Base-by-base conservation (phyloP, 352 stramenopile species). In the Pythium scleroteichum region DNA sequence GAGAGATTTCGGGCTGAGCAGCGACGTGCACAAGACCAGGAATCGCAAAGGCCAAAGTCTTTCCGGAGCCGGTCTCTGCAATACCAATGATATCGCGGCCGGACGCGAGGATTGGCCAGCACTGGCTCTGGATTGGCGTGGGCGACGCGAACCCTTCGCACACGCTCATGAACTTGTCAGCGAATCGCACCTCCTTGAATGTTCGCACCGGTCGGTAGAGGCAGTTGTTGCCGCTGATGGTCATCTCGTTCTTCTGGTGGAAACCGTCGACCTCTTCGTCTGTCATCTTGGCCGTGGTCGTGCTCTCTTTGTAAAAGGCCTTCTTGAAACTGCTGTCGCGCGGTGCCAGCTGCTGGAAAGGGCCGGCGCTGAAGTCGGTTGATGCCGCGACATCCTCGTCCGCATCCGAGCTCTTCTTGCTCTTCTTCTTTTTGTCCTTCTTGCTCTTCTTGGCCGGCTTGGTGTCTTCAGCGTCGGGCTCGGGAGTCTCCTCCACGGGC, bases 111-210 rank as follows among this genome's bases (percentile, higher is more conserved):
- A 97, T 93, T 5, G 90, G 90, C 96, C 96, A 99, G 68, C 96
- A 98, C 71, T 99, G 92, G 38, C 92, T 96, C 79, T 99, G 97
- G 76, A 99, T 99, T n/a, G 96, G 95, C 59, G 92, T 98, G 32
- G 97, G 96, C 71, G 82, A 88, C 50, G 75, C 67, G 69, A 98
- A 99, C 20, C 80, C 83, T 62, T 95, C 72, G 41, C 78, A 92
- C 75, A 65, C 79, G 74, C 76, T 92, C 82, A 98, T 84, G 84
- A 98, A 76, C 79, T 89, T 78, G 80, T 82, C 62, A 78, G 87
- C 69, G 69, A 90, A 90, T 60, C 69, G 76, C 48, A 87, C 64
- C 80, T 95, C 75, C 14, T 71, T 60, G 45, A 92, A 94, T 45
- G 75, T 75, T 56, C 86, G 87, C 38, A 87, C 72, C 6, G 78